A percentile compares a stretch with the other conserved stretches of the same genome.
phyloP scores from a whole-genome alignment of 345 rosid species.

The Gynandropsis gynandra region DNA sequence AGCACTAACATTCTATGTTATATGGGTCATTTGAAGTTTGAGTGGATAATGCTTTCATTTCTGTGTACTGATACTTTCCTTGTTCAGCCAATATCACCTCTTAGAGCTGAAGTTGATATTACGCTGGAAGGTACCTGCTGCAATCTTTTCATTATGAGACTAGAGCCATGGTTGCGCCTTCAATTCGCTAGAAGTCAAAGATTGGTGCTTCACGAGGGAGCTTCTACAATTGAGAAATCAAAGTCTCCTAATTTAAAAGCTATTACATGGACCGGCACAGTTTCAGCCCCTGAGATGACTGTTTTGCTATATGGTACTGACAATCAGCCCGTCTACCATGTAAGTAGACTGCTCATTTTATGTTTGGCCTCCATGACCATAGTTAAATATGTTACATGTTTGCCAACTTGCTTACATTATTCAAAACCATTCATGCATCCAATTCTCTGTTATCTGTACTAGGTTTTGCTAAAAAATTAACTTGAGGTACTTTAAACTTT shows the following conservation, averaged over 20 bases:
- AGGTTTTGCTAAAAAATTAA: too few species aligned
- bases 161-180: conserved; percentile 77
- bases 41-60: background rate
- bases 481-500: too few species aligned
- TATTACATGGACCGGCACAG: conserved; percentile 90
- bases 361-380: background rate
- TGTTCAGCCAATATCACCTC: conserved; percentile 59
- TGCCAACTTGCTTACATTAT: too few species aligned
- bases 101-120: conserved; percentile 93
- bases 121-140: conserved; percentile 88
- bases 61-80: conserved; percentile 14
- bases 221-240: conserved; percentile 35
- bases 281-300: conserved; percentile 97
- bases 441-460: too few species aligned
- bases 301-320: conserved; percentile 50
- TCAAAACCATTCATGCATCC: too few species aligned
- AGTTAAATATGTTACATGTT: conserved; percentile 1
- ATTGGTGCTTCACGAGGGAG: conserved; percentile 55
- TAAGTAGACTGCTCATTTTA: conserved; percentile 36
- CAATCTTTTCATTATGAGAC: conserved; percentile 59
- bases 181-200: conserved; percentile 55
- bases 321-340: conserved; percentile 74
- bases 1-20: too few species aligned
- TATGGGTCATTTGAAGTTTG: conserved; percentile 6
- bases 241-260: conserved; percentile 45